Evolutionary conservation across 2,329 filamentous ascomycete species (phyloP).

Genomic region (Colletotrichum cordylinicola): DNA sequence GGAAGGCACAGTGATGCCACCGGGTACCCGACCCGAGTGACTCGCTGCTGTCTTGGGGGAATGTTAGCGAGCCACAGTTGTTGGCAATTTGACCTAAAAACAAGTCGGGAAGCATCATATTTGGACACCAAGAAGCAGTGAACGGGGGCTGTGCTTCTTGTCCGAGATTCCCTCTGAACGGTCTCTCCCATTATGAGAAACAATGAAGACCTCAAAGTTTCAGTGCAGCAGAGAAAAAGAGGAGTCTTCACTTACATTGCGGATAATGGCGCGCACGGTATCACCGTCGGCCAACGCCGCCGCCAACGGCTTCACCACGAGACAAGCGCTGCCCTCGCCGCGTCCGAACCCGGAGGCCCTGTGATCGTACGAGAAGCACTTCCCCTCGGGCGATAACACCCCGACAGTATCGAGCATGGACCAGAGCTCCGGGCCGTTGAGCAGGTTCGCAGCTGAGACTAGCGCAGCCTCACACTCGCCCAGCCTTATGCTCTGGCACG

Average conservation of each 20-base stretch:
- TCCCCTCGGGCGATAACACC: slow-evolving; percentile 29
- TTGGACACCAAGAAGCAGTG: background rate
- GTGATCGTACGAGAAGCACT: slow-evolving; percentile 35
- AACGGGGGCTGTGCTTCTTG: background rate
- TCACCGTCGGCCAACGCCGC: slow-evolving; percentile 46
- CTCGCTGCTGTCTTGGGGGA: background rate
- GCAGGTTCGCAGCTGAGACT: slow-evolving; percentile 36
- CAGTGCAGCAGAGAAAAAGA: background rate
- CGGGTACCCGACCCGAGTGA: slow-evolving; percentile 37
- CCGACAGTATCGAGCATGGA: slow-evolving; percentile 14
- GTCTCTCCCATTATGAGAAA: background rate
- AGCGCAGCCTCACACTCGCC: slow-evolving; percentile 33
- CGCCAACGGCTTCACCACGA: slow-evolving; percentile 46
- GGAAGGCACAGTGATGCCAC: slow-evolving; percentile 45
- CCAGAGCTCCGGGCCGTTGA: slow-evolving; percentile 24
- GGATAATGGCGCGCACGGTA: slow-evolving; percentile 35
- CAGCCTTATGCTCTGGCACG: slow-evolving; percentile 29
- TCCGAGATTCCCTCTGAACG: background rate
- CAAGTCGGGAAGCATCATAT: background rate
- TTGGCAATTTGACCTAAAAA: no score
- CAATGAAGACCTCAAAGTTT: no score
- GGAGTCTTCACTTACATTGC: slow-evolving; percentile 21
- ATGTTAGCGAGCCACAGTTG: background rate
- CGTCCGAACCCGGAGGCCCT: slow-evolving; percentile 47
- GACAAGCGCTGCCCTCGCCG: slow-evolving; percentile 43